phyloP scores from a whole-genome alignment of 1,139 yeast genomes.

The Nakaseomyces uthaithaninus region DNA sequence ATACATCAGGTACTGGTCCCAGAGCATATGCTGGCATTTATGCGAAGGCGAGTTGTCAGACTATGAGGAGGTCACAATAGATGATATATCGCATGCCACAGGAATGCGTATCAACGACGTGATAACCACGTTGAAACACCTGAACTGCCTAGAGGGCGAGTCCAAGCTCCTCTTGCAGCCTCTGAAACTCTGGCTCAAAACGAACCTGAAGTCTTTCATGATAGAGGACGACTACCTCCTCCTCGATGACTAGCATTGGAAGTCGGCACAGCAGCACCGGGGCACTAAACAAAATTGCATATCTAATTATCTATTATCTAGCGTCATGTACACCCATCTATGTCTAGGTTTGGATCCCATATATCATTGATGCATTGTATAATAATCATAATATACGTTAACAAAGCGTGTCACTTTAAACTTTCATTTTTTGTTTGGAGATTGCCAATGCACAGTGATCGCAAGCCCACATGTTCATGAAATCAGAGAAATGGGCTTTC shows the following conservation, averaged over 20 bases:
- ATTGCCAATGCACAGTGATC: too few relatives aligned
- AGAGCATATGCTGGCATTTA: conserved; percentile 39
- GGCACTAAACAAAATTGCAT: too few relatives aligned
- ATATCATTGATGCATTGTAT: too few relatives aligned
- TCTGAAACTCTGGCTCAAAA: conserved; percentile 14
- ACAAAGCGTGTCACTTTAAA: too few relatives aligned
- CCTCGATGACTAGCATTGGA: conserved; percentile 22
- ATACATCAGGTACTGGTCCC: conserved; percentile 74
- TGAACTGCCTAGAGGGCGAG: conserved; percentile 41
- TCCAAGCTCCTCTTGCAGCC: conserved; percentile 17
- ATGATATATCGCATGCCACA: conserved; percentile 47
- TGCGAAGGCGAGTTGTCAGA: conserved; percentile 35
- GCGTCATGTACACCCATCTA: too few relatives aligned
- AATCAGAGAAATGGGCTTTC: too few relatives aligned
- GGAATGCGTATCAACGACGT: conserved; percentile 70
- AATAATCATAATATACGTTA: too few relatives aligned
- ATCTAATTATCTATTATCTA: too few relatives aligned
- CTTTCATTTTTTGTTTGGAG: too few relatives aligned
- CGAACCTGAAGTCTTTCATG: conserved; percentile 18
- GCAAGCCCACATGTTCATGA: too few relatives aligned
- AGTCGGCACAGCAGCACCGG: too few relatives aligned
- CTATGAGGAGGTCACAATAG: conserved; percentile 37
- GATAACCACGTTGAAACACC: conserved; percentile 50
- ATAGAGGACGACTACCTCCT: conserved; percentile 25
- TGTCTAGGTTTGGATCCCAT: too few relatives aligned